phyloP scores from a whole-genome alignment of 108 stramenopile species.

The Schizochytrium sp. region DNA sequence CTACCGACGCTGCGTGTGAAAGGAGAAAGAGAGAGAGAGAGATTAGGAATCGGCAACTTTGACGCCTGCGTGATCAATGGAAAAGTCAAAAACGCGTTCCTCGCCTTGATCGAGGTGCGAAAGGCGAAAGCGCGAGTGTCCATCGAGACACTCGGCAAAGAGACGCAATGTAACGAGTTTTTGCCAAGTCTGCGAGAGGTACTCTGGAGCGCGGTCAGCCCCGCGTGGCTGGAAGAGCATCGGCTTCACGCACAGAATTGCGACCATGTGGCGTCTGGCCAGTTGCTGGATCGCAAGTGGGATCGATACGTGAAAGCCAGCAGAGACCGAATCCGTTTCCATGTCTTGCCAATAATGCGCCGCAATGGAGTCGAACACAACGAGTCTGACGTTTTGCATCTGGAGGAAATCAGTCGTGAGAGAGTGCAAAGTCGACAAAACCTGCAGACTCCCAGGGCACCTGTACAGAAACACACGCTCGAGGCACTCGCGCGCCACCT shows the following conservation, averaged over 20 bases:
- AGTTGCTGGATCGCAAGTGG: neutral
- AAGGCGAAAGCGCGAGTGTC: neutral
- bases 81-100: neutral
- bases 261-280: neutral
- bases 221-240: neutral
- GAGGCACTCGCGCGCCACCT: neutral
- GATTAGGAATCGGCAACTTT: neutral
- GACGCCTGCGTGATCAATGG: neutral
- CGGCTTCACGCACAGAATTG: neutral
- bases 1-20: no score
- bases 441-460: neutral
- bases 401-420: neutral
- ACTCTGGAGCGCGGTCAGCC: neutral
- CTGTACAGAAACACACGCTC: neutral
- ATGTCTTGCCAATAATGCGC: neutral
- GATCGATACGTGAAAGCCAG: neutral
- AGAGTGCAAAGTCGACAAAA: neutral
- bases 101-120: neutral
- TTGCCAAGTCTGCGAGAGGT: slow-evolving; percentile 6
- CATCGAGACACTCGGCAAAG: neutral
- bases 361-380: neutral
- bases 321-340: neutral
- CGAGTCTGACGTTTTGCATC: neutral
- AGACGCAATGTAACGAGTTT: neutral
- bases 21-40: no score